Base-by-base conservation (phyloP, 2,329 filamentous ascomycete genomes). In the Fusarium sp. region DNA sequence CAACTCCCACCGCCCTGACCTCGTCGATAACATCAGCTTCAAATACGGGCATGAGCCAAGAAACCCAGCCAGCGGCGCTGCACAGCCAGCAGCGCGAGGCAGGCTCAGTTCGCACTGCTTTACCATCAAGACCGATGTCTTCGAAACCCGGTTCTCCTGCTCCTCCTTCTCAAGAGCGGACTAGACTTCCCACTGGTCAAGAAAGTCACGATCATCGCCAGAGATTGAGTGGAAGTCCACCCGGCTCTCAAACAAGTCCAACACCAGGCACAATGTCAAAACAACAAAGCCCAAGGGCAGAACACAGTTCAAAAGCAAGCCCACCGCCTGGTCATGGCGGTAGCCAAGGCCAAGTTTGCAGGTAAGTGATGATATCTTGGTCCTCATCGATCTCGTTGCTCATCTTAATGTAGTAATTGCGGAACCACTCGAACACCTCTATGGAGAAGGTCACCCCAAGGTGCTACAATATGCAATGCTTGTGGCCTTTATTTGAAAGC, bases 381-480 rank as follows among this genome's bases (percentile, higher is more conserved):
- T 49, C 49, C 30, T 20, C 20, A 30, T 55, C 14, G 37, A 32
- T 30, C 14, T 59, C 18, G 28, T 46, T 51, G 25, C 61, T 72
- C 30, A 55, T 50, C 13, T 34, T 42, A 12, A 47, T 43, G 21
- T 54, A 99, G 96, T 78, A 99, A 99, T 81, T 99, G 96, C 79
- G 92, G 91, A 61, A 98, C 96, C 18, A 98, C 94, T 55, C 90
- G 92, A 78, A 99, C 96, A 48, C 96, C 96, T 25, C 82, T 99
- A 40, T 99, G 96, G 96, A 89, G 96, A 78, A 89, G 96, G 76
- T 97, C 95, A 18, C 95, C 95, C 0, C 90, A 94, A 75, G 96
- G 96, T 30, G 92, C 93, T 57, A 98, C 94, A 28, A 98, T 99
- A 64, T 99, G 96, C 82, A 99, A 99, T 81, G 96, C 96, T 8